These are phyloP conservation scores for Solanum appendiculatum DNA, from an alignment of 257 asterid genomes.

Conservation along the genomic window DNA sequence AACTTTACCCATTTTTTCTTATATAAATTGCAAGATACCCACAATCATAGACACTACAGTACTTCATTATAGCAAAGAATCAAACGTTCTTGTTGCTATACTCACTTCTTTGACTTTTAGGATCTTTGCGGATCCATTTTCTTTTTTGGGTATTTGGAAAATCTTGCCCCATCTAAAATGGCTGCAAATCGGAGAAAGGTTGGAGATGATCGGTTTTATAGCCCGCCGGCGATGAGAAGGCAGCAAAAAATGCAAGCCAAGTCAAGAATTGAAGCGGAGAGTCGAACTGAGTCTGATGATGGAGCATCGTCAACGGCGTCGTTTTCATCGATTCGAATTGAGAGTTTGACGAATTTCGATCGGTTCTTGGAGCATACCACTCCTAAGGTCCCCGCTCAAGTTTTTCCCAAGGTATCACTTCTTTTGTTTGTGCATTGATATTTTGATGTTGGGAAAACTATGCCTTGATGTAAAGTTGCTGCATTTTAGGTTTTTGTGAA, in stretches of 20 bases:
- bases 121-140: not conserved
- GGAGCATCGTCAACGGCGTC: conserved; percentile 3
- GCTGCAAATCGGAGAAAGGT: conserved; percentile 19
- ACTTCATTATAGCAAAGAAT: not conserved
- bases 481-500: not conserved
- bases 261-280: conserved; percentile 7
- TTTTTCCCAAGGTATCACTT: conserved; percentile 48
- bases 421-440: not conserved
- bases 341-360: conserved; percentile 47
- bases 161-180: not conserved
- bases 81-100: not conserved
- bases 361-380: conserved; percentile 79
- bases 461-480: not conserved
- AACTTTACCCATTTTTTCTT: not conserved
- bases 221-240: conserved; percentile 81
- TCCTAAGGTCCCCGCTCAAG: conserved; percentile 65
- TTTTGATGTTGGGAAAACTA: not conserved
- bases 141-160: not conserved
- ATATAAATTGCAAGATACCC: not conserved
- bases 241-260: conserved; percentile 23
- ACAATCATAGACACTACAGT: not conserved
- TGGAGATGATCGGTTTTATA: conserved; percentile 62
- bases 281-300: conserved; percentile 16
- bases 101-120: not conserved
- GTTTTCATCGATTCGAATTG: not conserved